Evolutionary conservation across 306 rosid genomes (phyloP).

Genomic region (Corylus avellana): DNA sequence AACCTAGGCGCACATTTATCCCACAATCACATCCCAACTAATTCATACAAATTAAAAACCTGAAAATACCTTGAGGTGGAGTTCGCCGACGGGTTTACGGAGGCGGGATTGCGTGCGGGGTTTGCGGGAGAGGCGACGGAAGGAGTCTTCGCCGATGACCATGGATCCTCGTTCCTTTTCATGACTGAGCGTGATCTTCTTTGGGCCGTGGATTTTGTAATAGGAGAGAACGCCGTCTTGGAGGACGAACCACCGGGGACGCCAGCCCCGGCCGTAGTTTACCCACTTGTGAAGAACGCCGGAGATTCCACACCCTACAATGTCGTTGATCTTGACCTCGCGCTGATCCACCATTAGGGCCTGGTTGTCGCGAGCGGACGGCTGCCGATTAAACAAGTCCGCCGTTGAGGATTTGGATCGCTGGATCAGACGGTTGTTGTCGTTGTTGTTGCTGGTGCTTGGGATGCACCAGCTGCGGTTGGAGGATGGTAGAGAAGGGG

Average conservation of each 20-base stretch:
- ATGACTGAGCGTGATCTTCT: slow-evolving; percentile 35
- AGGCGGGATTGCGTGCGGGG: slow-evolving; percentile 27
- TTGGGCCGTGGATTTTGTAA: slow-evolving; percentile 46
- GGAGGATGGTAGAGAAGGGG: too few species aligned
- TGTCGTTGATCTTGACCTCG: slow-evolving; percentile 41
- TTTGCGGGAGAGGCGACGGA: slow-evolving; percentile 30
- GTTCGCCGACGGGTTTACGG: slow-evolving; percentile 42
- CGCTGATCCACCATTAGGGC: background rate
- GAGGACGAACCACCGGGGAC: slow-evolving; percentile 52
- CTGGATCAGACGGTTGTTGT: background rate
- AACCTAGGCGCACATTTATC: slow-evolving; percentile 26
- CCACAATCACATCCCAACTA: too few species aligned
- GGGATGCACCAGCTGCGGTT: too few species aligned
- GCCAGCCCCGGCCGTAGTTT: slow-evolving; percentile 57
- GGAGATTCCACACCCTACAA: slow-evolving; percentile 48
- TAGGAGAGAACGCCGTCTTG: slow-evolving; percentile 55
- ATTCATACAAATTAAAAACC: too few species aligned
- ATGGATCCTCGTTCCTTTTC: slow-evolving; percentile 34
- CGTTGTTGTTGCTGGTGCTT: background rate
- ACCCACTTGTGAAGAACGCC: slow-evolving; percentile 53
- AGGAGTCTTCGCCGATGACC: slow-evolving; percentile 45
- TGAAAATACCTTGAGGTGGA: slow-evolving; percentile 44
- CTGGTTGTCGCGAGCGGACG: background rate
- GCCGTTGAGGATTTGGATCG: slow-evolving; percentile 35
- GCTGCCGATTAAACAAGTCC: slow-evolving; percentile 22